Conservation (phyloP, 352 stramenopile species). For the Pythium aphanidermatum region DNA sequence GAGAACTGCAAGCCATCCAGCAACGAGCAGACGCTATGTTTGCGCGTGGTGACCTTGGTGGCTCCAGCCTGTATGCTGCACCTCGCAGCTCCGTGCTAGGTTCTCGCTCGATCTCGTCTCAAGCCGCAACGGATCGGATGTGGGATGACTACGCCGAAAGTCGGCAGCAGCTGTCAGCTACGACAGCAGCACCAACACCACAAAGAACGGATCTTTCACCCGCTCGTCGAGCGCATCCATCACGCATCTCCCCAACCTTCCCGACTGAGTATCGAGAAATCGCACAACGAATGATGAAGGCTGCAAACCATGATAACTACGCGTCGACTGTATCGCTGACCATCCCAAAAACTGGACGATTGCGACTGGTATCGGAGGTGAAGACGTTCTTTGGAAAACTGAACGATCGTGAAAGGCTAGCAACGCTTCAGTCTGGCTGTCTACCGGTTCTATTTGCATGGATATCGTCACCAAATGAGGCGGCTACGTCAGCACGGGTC, state of each 20-base stretch:
- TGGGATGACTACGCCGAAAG: conserved; percentile 58
- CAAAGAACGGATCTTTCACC: conserved; percentile 7
- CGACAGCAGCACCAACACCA: conserved; percentile 9
- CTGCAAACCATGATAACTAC: conserved; percentile 67
- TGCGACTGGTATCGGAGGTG: conserved; percentile 60
- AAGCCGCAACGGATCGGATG: conserved; percentile 33
- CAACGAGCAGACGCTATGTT: conserved; percentile 68
- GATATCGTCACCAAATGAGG: conserved; percentile 22
- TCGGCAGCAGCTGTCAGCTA: conserved; percentile 30
- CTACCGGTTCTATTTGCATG: conserved; percentile 52
- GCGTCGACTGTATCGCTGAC: conserved; percentile 63
- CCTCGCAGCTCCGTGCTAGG: conserved; percentile 9
- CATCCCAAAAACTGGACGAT: conserved; percentile 71
- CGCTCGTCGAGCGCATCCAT: not conserved
- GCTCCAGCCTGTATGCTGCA: conserved; percentile 33
- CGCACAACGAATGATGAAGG: conserved; percentile 60
- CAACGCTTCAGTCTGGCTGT: conserved; percentile 54
- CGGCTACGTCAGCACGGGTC: not conserved
- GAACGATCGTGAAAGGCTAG: conserved; percentile 41
- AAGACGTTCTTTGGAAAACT: conserved; percentile 69
- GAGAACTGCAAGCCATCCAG: conserved; percentile 69
- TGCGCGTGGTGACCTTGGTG: conserved; percentile 46
- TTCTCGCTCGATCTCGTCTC: conserved; percentile 24
- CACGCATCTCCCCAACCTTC: conserved; percentile 36
- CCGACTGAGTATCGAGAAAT: conserved; percentile 49